A percentile compares a stretch with the other conserved stretches of the same genome.
These are phyloP conservation scores for Darksidea phi DNA, from an alignment of 495 filamentous ascomycete genomes.

Conservation along the genomic window DNA sequence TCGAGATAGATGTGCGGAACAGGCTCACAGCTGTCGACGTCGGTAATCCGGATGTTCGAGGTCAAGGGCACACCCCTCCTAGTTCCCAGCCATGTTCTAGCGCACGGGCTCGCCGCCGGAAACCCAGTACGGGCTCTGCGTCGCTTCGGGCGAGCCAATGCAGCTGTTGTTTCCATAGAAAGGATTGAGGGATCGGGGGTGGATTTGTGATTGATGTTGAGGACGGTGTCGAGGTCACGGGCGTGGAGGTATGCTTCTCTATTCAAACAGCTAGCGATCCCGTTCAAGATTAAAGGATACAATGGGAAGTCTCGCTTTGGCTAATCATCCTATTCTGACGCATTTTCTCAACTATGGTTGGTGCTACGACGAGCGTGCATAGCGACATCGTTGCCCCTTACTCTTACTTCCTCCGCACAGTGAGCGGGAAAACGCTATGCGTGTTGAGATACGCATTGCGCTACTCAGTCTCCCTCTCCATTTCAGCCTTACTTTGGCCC, in stretches of 20 bases:
- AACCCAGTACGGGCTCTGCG: constrained; percentile 37
- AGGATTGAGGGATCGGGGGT: constrained; percentile 51
- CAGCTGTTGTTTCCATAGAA: constrained; percentile 48
- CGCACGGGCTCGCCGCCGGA: constrained; percentile 51
- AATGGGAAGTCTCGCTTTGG: background rate
- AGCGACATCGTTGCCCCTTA: constrained; percentile 10
- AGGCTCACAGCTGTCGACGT: constrained; percentile 57
- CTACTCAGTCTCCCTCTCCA: constrained; percentile 7
- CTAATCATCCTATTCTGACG: constrained; percentile 11
- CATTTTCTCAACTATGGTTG: constrained; percentile 8
- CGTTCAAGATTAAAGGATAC: background rate
- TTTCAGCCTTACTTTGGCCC: background rate
- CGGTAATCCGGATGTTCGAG: constrained; percentile 59
- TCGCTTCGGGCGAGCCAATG: constrained; percentile 32
- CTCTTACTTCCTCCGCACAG: constrained; percentile 18
- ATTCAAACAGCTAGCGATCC: background rate
- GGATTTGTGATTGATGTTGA: constrained; percentile 48
- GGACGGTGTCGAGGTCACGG: constrained; percentile 47
- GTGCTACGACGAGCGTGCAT: constrained; percentile 10
- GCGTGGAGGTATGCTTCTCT: constrained; percentile 28
- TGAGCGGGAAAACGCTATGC: constrained; percentile 12
- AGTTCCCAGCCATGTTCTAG: constrained; percentile 51
- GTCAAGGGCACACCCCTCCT: constrained; percentile 57
- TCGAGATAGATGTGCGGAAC: constrained; percentile 57
- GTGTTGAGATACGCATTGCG: constrained; percentile 15